A percentile compares a stretch with the other conserved stretches of the same genome.
Conservation (phyloP, 164 flowering plant genomes). For the Protea cynaroides region DNA sequence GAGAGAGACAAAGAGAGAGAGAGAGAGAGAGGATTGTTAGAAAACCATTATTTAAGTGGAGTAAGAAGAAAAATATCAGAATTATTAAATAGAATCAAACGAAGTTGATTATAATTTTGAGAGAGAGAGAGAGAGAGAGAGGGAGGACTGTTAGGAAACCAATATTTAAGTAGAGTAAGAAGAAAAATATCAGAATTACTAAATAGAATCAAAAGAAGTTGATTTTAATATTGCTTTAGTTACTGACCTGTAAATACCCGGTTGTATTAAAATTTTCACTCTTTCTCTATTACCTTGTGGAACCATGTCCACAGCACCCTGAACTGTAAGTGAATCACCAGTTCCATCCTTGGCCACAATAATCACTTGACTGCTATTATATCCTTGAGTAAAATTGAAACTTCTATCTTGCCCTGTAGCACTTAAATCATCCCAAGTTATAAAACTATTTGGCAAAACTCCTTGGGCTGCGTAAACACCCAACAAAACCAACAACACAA, state of each 20-base stretch:
- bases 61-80: too few species aligned
- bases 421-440: constrained; percentile 66
- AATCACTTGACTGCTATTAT: constrained; percentile 27
- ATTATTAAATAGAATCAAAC: too few species aligned
- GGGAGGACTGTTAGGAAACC: too few species aligned
- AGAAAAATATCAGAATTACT: too few species aligned
- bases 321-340: constrained; percentile 59
- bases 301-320: constrained; percentile 78
- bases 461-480: background rate
- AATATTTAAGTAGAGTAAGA: too few species aligned
- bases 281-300: constrained; percentile 34
- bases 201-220: too few species aligned
- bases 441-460: constrained; percentile 12
- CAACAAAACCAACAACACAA: background rate
- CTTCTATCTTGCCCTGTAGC: constrained; percentile 13
- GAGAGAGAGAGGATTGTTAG: background rate
- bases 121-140: background rate
- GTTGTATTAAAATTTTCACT: background rate
- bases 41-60: too few species aligned
- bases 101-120: too few species aligned
- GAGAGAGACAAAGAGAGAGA: background rate
- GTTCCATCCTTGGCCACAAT: constrained; percentile 63
- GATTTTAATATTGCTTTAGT: background rate
- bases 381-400: constrained; percentile 1
- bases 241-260: background rate